Conservation (phyloP, 1,139 yeast genomes). For the Debaryomycetaceae sp. region DNA sequence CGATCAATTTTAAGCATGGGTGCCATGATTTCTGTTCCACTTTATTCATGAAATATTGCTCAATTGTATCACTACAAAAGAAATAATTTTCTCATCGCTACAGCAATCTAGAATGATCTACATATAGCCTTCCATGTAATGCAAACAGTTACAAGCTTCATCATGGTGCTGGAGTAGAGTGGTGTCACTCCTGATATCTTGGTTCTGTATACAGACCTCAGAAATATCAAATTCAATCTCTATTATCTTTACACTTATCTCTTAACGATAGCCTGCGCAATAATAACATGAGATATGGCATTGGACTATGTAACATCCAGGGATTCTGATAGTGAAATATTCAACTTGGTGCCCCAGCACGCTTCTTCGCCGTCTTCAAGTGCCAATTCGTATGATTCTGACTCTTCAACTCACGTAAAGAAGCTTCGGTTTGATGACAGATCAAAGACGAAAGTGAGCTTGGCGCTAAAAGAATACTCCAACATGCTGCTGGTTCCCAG, state of each 20-base stretch:
- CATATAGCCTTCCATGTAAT: too few species aligned
- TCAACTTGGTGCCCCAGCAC: background rate
- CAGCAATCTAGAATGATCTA: too few species aligned
- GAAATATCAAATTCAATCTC: background rate
- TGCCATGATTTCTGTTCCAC: too few species aligned
- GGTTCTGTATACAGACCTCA: background rate
- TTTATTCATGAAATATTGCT: too few species aligned
- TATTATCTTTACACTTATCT: background rate
- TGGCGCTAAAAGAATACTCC: slow-evolving; percentile 13
- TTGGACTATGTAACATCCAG: background rate
- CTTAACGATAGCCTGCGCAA: background rate
- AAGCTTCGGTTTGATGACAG: slow-evolving; percentile 37
- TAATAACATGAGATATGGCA: background rate
- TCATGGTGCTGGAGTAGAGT: too few species aligned
- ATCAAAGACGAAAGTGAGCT: slow-evolving; percentile 28
- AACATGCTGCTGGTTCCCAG: background rate
- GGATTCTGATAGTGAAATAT: background rate
- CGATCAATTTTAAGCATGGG: too few species aligned
- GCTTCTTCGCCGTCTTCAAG: slow-evolving; percentile 5
- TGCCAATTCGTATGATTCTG: slow-evolving; percentile 3
- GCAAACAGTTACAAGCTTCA: too few species aligned
- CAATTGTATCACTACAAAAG: too few species aligned
- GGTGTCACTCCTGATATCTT: background rate
- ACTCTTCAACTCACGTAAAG: slow-evolving; percentile 8
- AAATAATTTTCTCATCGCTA: too few species aligned